Percentiles rank a stretch among this genome's conserved stretches.
Conservation (phyloP, 345 rosid genomes). For the Laguncularia racemosa region DNA sequence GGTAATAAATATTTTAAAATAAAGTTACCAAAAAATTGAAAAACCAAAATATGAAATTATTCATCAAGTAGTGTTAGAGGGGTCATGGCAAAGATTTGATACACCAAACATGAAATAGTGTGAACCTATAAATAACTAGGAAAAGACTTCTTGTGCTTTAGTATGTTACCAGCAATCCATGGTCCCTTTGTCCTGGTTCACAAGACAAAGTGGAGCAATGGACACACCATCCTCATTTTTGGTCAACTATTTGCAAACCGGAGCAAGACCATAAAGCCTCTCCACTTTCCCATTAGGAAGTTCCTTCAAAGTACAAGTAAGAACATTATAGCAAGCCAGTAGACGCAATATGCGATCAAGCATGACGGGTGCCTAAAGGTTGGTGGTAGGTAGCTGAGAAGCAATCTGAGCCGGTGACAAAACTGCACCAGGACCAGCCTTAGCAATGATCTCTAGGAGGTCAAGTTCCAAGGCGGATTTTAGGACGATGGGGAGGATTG, state of each 20-base stretch:
- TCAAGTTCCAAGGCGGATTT: slow-evolving; percentile 87
- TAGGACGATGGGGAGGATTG: slow-evolving; percentile 81
- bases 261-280: slow-evolving; percentile 62
- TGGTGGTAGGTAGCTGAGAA: slow-evolving; percentile 57
- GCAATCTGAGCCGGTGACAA: slow-evolving; percentile 62
- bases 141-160: not conserved
- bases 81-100: too few relatives aligned
- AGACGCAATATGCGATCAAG: slow-evolving; percentile 71
- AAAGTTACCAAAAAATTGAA: not conserved
- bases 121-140: too few relatives aligned
- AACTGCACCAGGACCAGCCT: slow-evolving; percentile 40
- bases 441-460: slow-evolving; percentile 76
- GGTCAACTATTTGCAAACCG: slow-evolving; percentile 72
- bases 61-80: too few relatives aligned
- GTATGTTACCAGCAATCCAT: slow-evolving; percentile 81
- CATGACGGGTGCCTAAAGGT: slow-evolving; percentile 68
- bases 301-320: slow-evolving; percentile 36
- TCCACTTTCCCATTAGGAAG: slow-evolving; percentile 40
- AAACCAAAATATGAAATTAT: not conserved
- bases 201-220: slow-evolving; percentile 53
- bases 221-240: slow-evolving; percentile 83
- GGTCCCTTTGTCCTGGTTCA: slow-evolving; percentile 86
- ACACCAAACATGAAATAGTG: too few relatives aligned
- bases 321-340: slow-evolving; percentile 55
- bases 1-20: too few relatives aligned